Percentiles rank a stretch among this genome's conserved stretches.
phyloP scores from a whole-genome alignment of 2,329 filamentous ascomycete species.

The Fusarium caatingaense region DNA sequence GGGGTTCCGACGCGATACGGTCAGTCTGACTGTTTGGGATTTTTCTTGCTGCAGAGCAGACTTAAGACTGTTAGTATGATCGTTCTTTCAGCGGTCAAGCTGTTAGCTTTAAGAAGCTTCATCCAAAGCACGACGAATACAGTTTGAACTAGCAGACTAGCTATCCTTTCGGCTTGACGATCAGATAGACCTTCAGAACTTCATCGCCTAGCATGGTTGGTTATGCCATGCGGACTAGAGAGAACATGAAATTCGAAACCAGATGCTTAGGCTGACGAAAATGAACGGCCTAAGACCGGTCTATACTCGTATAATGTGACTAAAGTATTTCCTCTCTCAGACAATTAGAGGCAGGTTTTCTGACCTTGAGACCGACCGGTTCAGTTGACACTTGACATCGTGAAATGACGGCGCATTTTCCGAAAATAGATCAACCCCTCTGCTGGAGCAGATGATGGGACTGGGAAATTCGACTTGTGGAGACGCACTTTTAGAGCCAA shows the following conservation, averaged over 20 bases:
- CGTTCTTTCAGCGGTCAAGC: not conserved
- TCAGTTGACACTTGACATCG: not conserved
- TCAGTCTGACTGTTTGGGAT: not conserved
- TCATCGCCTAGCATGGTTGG: slow-evolving; percentile 8
- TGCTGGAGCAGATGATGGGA: not conserved
- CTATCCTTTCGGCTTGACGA: not conserved
- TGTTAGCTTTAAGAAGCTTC: not conserved
- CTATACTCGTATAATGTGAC: not conserved
- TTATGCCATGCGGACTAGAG: not conserved
- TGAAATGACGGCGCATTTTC: slow-evolving; percentile 24
- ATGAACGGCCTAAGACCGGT: not conserved
- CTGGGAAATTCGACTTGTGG: slow-evolving; percentile 11
- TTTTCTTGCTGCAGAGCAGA: not conserved
- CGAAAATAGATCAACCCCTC: slow-evolving; percentile 34
- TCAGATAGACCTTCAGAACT: slow-evolving; percentile 2
- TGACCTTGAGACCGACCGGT: not conserved
- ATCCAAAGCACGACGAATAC: not conserved
- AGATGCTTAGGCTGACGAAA: not conserved
- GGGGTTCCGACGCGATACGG: not conserved
- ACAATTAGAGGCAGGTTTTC: not conserved
- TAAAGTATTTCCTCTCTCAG: not conserved
- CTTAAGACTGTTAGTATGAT: not conserved
- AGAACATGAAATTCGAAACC: not conserved
- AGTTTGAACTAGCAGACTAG: not conserved
- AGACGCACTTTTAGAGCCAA: not conserved